phyloP scores from a whole-genome alignment of 2,329 filamentous ascomycete genomes.

The Aspergillus pseudoglaucus region DNA sequence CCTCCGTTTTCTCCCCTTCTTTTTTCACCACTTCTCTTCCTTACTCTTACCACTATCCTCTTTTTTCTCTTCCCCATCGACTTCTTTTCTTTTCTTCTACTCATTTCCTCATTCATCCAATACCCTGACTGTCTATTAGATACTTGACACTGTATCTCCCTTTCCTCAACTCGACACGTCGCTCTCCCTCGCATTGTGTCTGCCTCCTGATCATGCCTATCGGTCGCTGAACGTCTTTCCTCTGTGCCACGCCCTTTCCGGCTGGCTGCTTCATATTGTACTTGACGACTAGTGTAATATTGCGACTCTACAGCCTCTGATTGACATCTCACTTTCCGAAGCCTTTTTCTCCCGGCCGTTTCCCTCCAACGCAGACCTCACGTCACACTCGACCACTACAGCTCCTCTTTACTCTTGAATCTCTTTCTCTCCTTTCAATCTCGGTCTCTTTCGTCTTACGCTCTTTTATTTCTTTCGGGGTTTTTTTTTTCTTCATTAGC shows the following conservation, averaged over 20 bases:
- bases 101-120: not conserved
- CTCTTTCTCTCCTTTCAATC: not conserved
- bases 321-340: too few relatives aligned
- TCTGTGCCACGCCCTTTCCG: slow-evolving; percentile 15
- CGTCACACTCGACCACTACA: slow-evolving; percentile 18
- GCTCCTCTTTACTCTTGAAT: not conserved
- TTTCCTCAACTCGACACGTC: slow-evolving; percentile 10
- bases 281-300: too few relatives aligned
- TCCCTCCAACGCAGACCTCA: slow-evolving; percentile 20
- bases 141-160: slow-evolving; percentile 3
- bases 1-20: slow-evolving; percentile 4
- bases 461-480: not conserved
- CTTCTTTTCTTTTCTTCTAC: slow-evolving; percentile 1
- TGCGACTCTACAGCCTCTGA: too few relatives aligned
- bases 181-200: slow-evolving; percentile 3
- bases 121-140: too few relatives aligned
- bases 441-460: not conserved
- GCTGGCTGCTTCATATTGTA: slow-evolving; percentile 13
- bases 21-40: slow-evolving; percentile 5
- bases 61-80: slow-evolving; percentile 3
- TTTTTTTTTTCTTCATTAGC: not conserved
- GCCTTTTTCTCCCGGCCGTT: too few relatives aligned
- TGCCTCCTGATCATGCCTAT: slow-evolving; percentile 18
- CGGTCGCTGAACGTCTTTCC: slow-evolving; percentile 13
- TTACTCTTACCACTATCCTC: slow-evolving; percentile 2